phyloP scores from a whole-genome alignment of 768 basidiomycete genomes.

The Cystoderma amianthinum region DNA sequence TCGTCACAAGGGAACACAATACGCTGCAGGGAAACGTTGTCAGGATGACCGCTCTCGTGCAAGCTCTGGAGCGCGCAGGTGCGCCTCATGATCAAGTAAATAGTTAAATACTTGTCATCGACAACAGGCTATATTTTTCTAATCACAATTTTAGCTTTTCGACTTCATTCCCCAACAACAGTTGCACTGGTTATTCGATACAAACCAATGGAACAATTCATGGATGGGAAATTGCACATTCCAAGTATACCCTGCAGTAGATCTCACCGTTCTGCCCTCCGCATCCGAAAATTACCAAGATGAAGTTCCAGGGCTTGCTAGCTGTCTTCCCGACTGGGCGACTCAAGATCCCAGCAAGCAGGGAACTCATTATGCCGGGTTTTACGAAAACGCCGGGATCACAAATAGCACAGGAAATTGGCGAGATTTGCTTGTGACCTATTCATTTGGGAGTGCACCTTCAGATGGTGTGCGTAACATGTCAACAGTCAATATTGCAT shows the following conservation, averaged over 20 bases:
- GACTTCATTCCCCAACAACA: constrained; percentile 8
- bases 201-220: constrained; percentile 11
- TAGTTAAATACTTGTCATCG: background rate
- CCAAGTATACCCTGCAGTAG: constrained; percentile 2
- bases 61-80: constrained; percentile 7
- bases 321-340: constrained; percentile 5
- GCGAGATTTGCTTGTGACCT: constrained; percentile 4
- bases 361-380: constrained; percentile 4
- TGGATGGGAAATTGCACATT: constrained; percentile 7
- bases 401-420: constrained; percentile 6
- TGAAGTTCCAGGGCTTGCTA: constrained; percentile 6
- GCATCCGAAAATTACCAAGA: constrained; percentile 6
- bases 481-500: constrained; percentile 7
- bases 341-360: constrained; percentile 4
- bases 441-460: constrained; percentile 5
- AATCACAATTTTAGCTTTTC: too few relatives aligned
- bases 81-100: constrained; percentile 6
- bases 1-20: constrained; percentile 3
- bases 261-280: constrained; percentile 6
- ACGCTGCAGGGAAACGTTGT: constrained; percentile 1
- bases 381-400: constrained; percentile 1
- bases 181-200: constrained; percentile 7
- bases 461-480: background rate
- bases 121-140: background rate
- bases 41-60: constrained; percentile 1